Evolutionary conservation across 2,329 filamentous ascomycete species (phyloP).

Genomic region (Penicillium verrucosum): DNA sequence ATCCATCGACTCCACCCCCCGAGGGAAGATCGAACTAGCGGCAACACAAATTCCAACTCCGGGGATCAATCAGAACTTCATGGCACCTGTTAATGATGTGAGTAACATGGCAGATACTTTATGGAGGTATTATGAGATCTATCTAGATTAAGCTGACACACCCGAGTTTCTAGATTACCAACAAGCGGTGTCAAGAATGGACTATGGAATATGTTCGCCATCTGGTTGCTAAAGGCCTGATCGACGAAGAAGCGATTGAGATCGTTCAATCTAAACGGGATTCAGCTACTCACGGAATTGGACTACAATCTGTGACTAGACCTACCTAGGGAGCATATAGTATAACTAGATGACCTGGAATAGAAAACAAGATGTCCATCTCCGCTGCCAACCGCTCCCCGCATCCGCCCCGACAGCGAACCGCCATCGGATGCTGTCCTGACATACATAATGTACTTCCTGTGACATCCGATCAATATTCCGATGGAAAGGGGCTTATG

Average conservation of each 20-base stretch:
- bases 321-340: background rate
- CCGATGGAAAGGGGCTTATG: background rate
- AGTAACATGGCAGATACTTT: background rate
- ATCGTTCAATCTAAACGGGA: slow-evolving; percentile 32
- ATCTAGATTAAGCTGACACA: background rate
- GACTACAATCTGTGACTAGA: slow-evolving; percentile 14
- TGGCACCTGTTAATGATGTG: slow-evolving; percentile 37
- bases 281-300: slow-evolving; percentile 29
- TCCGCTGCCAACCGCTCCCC: background rate
- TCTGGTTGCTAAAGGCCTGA: slow-evolving; percentile 22
- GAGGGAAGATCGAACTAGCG: slow-evolving; percentile 25
- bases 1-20: slow-evolving; percentile 22
- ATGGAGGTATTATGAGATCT: no score
- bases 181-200: slow-evolving; percentile 36
- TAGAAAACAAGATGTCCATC: background rate
- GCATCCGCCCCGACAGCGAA: slow-evolving; percentile 5
- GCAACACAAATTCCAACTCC: slow-evolving; percentile 30
- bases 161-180: slow-evolving; percentile 23
- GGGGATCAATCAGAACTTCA: slow-evolving; percentile 33
- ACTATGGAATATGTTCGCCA: slow-evolving; percentile 32
- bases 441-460: background rate
- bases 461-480: background rate
- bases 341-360: background rate
- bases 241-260: slow-evolving; percentile 22
- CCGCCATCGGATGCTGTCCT: background rate